Conservation (phyloP, 345 rosid species). For the Sisymbrium altissimum region DNA sequence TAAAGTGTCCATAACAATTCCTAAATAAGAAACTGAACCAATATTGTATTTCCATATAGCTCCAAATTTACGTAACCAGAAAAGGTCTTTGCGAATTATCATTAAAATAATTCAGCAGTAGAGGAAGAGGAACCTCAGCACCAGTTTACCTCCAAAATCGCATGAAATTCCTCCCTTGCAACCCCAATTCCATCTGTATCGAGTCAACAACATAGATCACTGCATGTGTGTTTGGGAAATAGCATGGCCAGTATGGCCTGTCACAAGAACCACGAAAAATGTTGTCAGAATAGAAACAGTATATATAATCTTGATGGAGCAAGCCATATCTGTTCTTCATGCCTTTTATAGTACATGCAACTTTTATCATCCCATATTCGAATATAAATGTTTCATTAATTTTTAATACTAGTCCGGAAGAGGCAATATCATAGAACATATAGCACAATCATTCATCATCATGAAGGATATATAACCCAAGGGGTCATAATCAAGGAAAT, state of each 20-base stretch:
- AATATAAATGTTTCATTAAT: no score
- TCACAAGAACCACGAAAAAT: conserved; percentile 9
- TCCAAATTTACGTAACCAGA: not conserved
- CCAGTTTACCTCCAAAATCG: conserved; percentile 50
- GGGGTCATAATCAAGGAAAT: not conserved
- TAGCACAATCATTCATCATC: not conserved
- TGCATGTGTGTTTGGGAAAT: conserved; percentile 51
- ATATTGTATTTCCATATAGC: not conserved
- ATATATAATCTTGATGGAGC: not conserved
- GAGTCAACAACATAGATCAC: conserved; percentile 61
- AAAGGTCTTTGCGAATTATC: no score
- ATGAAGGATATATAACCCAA: not conserved
- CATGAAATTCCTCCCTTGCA: conserved; percentile 62
- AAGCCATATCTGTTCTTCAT: no score
- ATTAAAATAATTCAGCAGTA: no score
- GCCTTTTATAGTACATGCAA: not conserved
- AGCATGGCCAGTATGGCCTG: conserved; percentile 78
- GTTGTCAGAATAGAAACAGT: not conserved
- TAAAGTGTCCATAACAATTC: not conserved
- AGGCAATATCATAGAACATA: no score
- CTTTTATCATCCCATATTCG: no score
- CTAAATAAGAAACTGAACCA: not conserved
- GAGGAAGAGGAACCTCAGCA: not conserved
- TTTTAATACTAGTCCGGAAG: no score
- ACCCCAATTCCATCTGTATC: conserved; percentile 46